These are phyloP conservation scores for Pterula multifida DNA, from an alignment of 1,284 basidiomycete species.

Conservation along the genomic window DNA sequence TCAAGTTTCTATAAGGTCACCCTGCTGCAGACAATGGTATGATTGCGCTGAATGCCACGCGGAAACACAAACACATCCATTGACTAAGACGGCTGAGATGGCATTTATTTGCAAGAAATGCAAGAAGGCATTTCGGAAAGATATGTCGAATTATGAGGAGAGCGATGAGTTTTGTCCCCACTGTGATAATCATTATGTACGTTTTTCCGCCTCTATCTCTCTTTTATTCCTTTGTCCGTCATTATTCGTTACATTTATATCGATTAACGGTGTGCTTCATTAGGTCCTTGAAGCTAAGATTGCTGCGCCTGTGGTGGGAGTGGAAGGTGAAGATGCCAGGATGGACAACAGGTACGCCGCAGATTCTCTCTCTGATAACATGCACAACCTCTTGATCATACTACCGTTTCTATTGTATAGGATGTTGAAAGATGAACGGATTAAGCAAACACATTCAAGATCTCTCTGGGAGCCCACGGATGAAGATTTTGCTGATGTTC, in stretches of 20 bases:
- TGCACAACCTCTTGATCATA: slow-evolving; percentile 6
- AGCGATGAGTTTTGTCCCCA: slow-evolving; percentile 97
- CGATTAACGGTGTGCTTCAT: not conserved
- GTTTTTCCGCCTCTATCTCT: slow-evolving; percentile 18
- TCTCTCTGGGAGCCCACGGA: slow-evolving; percentile 30
- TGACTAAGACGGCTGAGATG: slow-evolving; percentile 83
- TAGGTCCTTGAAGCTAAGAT: slow-evolving; percentile 92
- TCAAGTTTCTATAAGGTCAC: slow-evolving; percentile 86
- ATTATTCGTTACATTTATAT: not conserved
- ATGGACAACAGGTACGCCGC: slow-evolving; percentile 76
- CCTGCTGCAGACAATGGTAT: slow-evolving; percentile 92
- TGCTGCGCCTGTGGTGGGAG: slow-evolving; percentile 72
- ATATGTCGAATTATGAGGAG: slow-evolving; percentile 85
- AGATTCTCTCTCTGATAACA: slow-evolving; percentile 3
- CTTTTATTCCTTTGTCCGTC: not conserved
- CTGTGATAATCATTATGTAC: slow-evolving; percentile 94
- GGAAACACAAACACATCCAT: slow-evolving; percentile 64
- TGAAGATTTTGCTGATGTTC: slow-evolving; percentile 22
- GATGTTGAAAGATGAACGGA: slow-evolving; percentile 62
- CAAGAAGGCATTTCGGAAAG: slow-evolving; percentile 93
- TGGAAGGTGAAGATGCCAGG: slow-evolving; percentile 86
- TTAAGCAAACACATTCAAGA: slow-evolving; percentile 34
- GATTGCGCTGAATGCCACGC: slow-evolving; percentile 94
- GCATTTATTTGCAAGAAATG: slow-evolving; percentile 96
- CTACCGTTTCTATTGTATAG: slow-evolving; percentile 19